phyloP scores from a whole-genome alignment of 1,284 basidiomycete species.

The Malassezia pachydermatis region DNA sequence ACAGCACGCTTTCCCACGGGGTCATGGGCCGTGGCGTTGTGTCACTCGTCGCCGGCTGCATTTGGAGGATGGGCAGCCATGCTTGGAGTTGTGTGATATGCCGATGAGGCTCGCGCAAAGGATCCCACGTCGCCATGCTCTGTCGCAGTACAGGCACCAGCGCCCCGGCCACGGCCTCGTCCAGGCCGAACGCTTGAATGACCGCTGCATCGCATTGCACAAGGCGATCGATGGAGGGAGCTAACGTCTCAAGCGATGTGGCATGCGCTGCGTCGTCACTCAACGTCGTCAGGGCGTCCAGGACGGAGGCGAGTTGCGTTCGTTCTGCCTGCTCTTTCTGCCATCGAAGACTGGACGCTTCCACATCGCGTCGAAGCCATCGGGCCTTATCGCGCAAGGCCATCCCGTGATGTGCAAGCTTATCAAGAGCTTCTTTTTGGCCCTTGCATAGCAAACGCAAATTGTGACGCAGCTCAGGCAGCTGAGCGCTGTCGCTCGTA shows the following conservation, averaged over 20 bases:
- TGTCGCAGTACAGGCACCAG: slow-evolving; percentile 10
- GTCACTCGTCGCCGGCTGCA: not conserved
- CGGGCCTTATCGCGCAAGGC: slow-evolving; percentile 67
- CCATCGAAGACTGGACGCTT: slow-evolving; percentile 56
- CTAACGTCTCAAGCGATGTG: not conserved
- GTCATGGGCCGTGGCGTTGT: slow-evolving; percentile 59
- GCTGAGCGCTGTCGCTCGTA: slow-evolving; percentile 67
- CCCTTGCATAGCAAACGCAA: slow-evolving; percentile 71
- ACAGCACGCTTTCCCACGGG: slow-evolving; percentile 83
- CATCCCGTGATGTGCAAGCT: slow-evolving; percentile 78
- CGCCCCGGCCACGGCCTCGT: slow-evolving; percentile 18
- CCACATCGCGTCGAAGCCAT: slow-evolving; percentile 57
- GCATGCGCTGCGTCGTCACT: not conserved
- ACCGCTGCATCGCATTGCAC: not conserved
- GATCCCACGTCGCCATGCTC: slow-evolving; percentile 4
- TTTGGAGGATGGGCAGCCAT: slow-evolving; percentile 45
- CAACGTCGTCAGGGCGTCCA: slow-evolving; percentile 22
- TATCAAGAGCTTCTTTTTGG: slow-evolving; percentile 70
- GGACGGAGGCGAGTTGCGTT: slow-evolving; percentile 22
- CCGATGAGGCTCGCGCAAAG: slow-evolving; percentile 9
- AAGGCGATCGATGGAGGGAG: not conserved
- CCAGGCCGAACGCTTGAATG: not conserved
- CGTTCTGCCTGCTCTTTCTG: slow-evolving; percentile 55
- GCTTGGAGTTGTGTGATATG: slow-evolving; percentile 26
- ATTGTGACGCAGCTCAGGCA: slow-evolving; percentile 94